Percentiles rank a stretch among this genome's conserved stretches.
These are phyloP conservation scores for Talaromyces sp. DNA, from an alignment of 2,329 filamentous ascomycete genomes.

Conservation along the genomic window DNA sequence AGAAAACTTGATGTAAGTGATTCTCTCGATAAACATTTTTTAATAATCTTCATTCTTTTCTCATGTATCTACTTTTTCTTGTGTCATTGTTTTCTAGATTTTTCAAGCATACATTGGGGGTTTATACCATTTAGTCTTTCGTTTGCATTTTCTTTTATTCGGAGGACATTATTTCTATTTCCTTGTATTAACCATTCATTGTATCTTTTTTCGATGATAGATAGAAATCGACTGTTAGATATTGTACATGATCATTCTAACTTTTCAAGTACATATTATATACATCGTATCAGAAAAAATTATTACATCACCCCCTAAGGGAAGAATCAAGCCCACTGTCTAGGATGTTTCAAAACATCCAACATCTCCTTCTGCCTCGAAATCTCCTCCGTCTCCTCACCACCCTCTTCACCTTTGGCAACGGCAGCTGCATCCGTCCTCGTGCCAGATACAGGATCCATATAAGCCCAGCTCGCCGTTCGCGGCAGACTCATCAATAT, in stretches of 20 bases:
- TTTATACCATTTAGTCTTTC: slow-evolving; percentile 11
- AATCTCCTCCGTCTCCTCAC: slow-evolving; percentile 30
- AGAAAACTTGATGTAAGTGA: neutral
- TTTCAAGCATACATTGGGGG: slow-evolving; percentile 1
- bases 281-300: neutral
- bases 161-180: neutral
- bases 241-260: neutral
- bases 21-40: neutral
- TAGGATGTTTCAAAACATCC: slow-evolving; percentile 62
- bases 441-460: slow-evolving; percentile 61
- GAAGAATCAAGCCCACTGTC: slow-evolving; percentile 54
- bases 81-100: neutral
- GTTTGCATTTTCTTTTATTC: neutral
- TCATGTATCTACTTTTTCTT: neutral
- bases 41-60: neutral
- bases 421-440: slow-evolving; percentile 36
- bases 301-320: neutral
- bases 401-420: slow-evolving; percentile 1
- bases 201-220: neutral
- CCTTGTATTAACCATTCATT: neutral
- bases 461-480: slow-evolving; percentile 92
- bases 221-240: neutral
- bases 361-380: slow-evolving; percentile 70
- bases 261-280: slow-evolving; percentile 10
- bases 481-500: slow-evolving; percentile 95